A percentile compares a stretch with the other conserved stretches of the same genome.
These are phyloP conservation scores for Scheffersomyces lignicola DNA, from an alignment of 1,139 yeast genomes.

Conservation along the genomic window DNA sequence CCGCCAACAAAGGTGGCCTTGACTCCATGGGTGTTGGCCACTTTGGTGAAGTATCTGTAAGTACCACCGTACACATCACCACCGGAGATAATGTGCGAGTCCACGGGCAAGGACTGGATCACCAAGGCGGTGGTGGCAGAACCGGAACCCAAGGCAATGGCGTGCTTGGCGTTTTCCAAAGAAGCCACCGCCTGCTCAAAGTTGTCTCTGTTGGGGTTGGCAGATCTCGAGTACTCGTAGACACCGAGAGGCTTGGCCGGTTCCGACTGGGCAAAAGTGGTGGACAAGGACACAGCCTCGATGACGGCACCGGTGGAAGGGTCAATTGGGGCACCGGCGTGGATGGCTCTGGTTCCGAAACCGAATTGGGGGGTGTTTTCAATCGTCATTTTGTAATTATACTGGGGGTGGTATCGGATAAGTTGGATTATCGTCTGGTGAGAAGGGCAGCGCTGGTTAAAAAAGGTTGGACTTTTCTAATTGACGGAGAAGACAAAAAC, in stretches of 20 bases:
- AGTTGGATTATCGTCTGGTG: conserved; percentile 5
- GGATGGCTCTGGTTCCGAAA: conserved; percentile 83
- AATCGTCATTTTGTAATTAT: conserved; percentile 20
- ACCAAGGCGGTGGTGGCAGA: conserved; percentile 84
- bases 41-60: conserved; percentile 86
- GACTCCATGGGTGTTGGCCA: conserved; percentile 79
- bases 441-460: neutral
- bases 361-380: conserved; percentile 29
- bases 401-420: conserved; percentile 2
- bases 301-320: conserved; percentile 83
- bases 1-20: conserved; percentile 62
- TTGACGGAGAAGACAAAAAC: no score
- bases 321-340: conserved; percentile 78
- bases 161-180: conserved; percentile 74
- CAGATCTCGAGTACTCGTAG: conserved; percentile 84
- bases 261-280: conserved; percentile 79
- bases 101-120: conserved; percentile 70
- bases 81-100: conserved; percentile 74
- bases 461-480: conserved; percentile 16
- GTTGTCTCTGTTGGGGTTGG: conserved; percentile 85
- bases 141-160: conserved; percentile 81
- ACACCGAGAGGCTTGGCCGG: conserved; percentile 78
- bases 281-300: conserved; percentile 79
- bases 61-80: conserved; percentile 95
- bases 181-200: conserved; percentile 82